Evolutionary conservation across 2,329 filamentous ascomycete genomes (phyloP), one percentile per base, ranked within the genome.

Genomic region (Dendryphion nanum): DNA sequence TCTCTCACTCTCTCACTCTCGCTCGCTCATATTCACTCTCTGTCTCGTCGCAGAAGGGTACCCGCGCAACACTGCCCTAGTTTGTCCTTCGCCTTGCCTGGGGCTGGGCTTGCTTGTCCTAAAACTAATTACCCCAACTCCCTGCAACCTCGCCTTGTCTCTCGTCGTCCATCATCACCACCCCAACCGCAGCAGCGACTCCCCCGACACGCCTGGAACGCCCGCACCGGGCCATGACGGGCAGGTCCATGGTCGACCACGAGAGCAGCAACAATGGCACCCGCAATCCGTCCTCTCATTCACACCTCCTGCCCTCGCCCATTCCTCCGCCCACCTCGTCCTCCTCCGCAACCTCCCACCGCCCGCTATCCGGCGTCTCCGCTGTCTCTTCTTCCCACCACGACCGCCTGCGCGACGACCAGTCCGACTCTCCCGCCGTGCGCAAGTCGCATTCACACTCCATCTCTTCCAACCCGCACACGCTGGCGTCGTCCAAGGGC

Each of bases 401-500:
- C 44, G 47, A 48, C 16, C 38, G 40, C 5, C 24, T 13, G 26
- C 51, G 42, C 43, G 53, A 54, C 51, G 51, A 53, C 38, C 59
- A 50, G 20, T 35, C 47, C 42, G 59, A 60, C 24, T 42, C 47
- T 18, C 35, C 48, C 24, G 39, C 47, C 14, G 51, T 50, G 40
- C 42, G 51, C 15, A 56, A 62, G 47, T 57, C 53, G 47, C 55
- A 64, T 43, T 59, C 56, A 38, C 53, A 63, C 18, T 64, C 59
- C 33, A 35, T 65, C 14, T 64, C 61, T 18, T 64, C 60, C 42
- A 64, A 58, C 24, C 57, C 59, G 18, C 57, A 42, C 55, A 66
- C 64, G 24, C 57, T 64, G 57, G 57, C 60, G 37, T 41, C 42
- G 38, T 64, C 45, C 29, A 57, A 55, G 39, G 49, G 43, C 26